These are phyloP conservation scores for Sugiyamaella grinbergsii DNA, from an alignment of 1,139 yeast genomes.

Conservation along the genomic window DNA sequence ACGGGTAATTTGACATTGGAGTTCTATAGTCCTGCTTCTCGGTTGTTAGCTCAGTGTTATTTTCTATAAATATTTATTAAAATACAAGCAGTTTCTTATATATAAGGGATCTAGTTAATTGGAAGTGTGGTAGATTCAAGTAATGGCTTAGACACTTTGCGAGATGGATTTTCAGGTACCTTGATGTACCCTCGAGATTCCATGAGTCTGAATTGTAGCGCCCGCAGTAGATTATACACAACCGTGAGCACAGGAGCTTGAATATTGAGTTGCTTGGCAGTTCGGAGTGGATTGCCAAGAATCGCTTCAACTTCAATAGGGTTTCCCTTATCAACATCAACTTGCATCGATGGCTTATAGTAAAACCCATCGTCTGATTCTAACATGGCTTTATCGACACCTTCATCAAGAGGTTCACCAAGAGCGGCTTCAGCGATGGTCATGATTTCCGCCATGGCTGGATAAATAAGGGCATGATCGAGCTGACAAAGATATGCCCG, in stretches of 20 bases:
- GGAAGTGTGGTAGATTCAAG: conserved; percentile 21
- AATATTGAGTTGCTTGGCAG: conserved; percentile 59
- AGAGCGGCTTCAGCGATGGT: conserved; percentile 57
- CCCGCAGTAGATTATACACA: conserved; percentile 58
- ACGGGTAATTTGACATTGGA: conserved; percentile 5
- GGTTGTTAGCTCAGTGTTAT: neutral
- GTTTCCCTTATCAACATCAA: conserved; percentile 68
- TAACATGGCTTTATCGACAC: conserved; percentile 51
- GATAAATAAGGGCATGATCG: conserved; percentile 46
- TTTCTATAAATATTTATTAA: conserved; percentile 8
- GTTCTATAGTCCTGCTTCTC: neutral
- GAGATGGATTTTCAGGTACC: conserved; percentile 45
- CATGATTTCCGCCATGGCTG: conserved; percentile 67
- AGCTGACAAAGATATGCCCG: conserved; percentile 59
- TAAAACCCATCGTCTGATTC: conserved; percentile 64
- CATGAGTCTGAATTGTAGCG: conserved; percentile 61
- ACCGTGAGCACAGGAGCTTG: conserved; percentile 58
- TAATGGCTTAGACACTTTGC: conserved; percentile 38
- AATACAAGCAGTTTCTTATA: neutral
- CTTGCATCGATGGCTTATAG: conserved; percentile 73
- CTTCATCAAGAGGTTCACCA: conserved; percentile 55
- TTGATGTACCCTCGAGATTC: conserved; percentile 53
- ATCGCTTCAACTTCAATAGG: conserved; percentile 72
- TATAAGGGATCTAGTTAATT: conserved; percentile 3
- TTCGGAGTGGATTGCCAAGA: conserved; percentile 66